These are phyloP conservation scores for Calonectria pteridis DNA, from an alignment of 2,329 filamentous ascomycete species.

Conservation along the genomic window DNA sequence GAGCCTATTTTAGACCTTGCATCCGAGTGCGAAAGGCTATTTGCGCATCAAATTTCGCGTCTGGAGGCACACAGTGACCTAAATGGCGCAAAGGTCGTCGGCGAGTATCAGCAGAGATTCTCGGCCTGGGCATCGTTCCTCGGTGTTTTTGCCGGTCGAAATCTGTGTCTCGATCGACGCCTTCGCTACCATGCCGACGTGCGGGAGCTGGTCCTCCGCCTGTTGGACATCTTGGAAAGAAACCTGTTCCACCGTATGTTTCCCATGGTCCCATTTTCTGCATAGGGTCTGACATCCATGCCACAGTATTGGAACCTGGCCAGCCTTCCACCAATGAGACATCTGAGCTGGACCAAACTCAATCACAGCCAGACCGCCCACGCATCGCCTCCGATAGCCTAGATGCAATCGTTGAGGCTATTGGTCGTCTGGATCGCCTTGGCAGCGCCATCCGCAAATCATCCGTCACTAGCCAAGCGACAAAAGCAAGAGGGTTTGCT, in stretches of 20 bases:
- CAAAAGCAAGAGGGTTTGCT: not conserved
- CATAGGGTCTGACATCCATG: too few relatives aligned
- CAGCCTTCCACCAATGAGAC: not conserved
- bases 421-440: not conserved
- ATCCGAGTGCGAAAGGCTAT: constrained; percentile 2
- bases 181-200: constrained; percentile 3
- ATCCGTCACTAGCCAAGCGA: not conserved
- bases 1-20: constrained; percentile 11
- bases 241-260: not conserved
- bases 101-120: constrained; percentile 1
- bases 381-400: not conserved
- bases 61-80: not conserved
- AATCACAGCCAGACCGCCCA: not conserved
- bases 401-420: not conserved
- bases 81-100: constrained; percentile 8
- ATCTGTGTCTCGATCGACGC: constrained; percentile 8
- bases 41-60: not conserved
- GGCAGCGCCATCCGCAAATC: not conserved
- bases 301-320: not conserved
- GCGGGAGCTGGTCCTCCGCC: constrained; percentile 2
- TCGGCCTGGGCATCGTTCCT: constrained; percentile 3
- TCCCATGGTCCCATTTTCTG: not conserved
- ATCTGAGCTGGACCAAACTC: not conserved
- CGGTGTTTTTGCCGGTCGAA: constrained; percentile 4
- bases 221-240: not conserved